Evolutionary conservation across 2,329 filamentous ascomycete species (phyloP).

Genomic region (Ceratocystis diversiconidia): DNA sequence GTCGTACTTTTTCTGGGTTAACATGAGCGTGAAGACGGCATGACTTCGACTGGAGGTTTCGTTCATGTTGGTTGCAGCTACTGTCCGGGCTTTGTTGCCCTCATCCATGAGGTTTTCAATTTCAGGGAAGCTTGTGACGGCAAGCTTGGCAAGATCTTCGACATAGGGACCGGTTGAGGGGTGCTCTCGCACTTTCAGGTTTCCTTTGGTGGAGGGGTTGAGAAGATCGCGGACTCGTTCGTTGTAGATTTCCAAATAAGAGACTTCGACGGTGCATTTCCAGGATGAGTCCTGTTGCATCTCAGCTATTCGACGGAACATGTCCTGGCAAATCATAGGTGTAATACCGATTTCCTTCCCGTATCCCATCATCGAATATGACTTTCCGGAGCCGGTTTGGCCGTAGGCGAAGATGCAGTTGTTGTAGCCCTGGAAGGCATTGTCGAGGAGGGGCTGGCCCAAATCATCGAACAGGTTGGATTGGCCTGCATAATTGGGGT

Average conservation of each 20-base stretch:
- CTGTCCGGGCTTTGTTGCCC: constrained; percentile 95
- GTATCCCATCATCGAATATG: constrained; percentile 99
- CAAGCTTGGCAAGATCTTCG: constrained; percentile 89
- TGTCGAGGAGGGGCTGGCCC: constrained; percentile 81
- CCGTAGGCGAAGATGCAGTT: constrained; percentile 99
- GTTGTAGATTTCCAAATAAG: constrained; percentile 98
- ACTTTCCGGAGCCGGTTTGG: constrained; percentile 96
- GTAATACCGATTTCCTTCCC: constrained; percentile 92
- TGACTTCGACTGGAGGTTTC: constrained; percentile 97
- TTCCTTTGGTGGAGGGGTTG: constrained; percentile 89
- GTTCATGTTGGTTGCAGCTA: constrained; percentile 99
- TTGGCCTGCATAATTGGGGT: constrained; percentile 75
- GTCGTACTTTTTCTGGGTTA: constrained; percentile 88
- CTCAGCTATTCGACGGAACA: constrained; percentile 74
- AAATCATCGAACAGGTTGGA: constrained; percentile 78
- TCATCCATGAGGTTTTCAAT: constrained; percentile 99
- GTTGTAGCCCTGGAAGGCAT: constrained; percentile 97
- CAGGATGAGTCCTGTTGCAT: constrained; percentile 60
- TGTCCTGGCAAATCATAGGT: constrained; percentile 89
- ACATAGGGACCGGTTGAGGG: constrained; percentile 96
- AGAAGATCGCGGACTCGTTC: constrained; percentile 90
- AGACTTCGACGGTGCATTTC: constrained; percentile 89
- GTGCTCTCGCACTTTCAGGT: constrained; percentile 93
- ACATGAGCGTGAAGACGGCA: constrained; percentile 89
- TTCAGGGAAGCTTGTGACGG: constrained; percentile 83